These are phyloP conservation scores for Besnoitia besnoiti DNA, from an alignment of 169 alveolate species.

Conservation along the genomic window DNA sequence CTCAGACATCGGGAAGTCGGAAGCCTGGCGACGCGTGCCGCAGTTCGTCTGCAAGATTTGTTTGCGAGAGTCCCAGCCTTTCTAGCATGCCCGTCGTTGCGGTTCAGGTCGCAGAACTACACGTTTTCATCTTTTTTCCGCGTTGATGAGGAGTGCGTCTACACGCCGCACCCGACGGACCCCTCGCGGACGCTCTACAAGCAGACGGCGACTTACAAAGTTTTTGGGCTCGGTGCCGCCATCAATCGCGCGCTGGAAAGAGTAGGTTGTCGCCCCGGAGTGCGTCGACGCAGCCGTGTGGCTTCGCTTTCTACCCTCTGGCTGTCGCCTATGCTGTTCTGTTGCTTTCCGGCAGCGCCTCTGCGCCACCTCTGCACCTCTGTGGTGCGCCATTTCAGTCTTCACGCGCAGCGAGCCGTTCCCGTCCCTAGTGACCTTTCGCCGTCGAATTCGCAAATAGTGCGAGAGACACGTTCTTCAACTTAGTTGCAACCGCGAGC, in stretches of 20 bases:
- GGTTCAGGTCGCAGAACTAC: constrained; percentile 53
- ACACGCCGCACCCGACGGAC: constrained; percentile 55
- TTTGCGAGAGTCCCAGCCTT: too few species aligned
- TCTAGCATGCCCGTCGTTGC: too few species aligned
- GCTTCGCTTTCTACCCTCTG: not conserved
- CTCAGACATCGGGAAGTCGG: too few species aligned
- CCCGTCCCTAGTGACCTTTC: too few species aligned
- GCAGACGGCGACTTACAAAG: constrained; percentile 61
- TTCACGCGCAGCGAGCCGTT: too few species aligned
- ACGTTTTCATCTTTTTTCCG: constrained; percentile 62
- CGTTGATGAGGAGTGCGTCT: constrained; percentile 54
- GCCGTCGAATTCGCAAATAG: too few species aligned
- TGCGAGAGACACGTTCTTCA: too few species aligned
- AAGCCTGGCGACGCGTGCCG: too few species aligned
- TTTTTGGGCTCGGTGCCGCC: constrained; percentile 44
- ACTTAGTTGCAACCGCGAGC: too few species aligned
- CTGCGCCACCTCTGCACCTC: not conserved
- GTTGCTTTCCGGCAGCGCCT: not conserved
- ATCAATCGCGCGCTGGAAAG: constrained; percentile 56
- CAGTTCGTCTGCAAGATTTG: too few species aligned
- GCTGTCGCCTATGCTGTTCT: not conserved
- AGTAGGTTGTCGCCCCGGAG: constrained; percentile 11
- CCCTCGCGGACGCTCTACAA: constrained; percentile 62
- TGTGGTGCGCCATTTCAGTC: too few species aligned
- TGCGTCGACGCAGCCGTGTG: not conserved